Percentiles rank a stretch among this genome's conserved stretches.
Evolutionary conservation across 2,329 filamentous ascomycete genomes (phyloP).

Genomic region (Geosmithia putterillii): DNA sequence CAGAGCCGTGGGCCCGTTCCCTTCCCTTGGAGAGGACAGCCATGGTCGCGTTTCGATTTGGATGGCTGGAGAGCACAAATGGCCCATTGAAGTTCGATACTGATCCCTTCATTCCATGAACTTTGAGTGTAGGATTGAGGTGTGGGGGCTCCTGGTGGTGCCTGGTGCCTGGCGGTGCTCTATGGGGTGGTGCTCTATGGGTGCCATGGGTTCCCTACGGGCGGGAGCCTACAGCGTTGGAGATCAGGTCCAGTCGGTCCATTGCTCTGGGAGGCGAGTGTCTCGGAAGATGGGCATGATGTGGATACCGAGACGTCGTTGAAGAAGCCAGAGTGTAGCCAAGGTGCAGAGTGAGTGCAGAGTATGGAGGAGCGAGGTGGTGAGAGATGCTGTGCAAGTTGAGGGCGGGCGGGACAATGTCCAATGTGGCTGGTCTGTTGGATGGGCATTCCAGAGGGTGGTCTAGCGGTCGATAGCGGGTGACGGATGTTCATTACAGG

Average conservation of each 20-base stretch:
- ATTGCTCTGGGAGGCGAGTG: constrained; percentile 18
- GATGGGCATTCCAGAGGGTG: constrained; percentile 8
- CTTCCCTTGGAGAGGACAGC: not conserved
- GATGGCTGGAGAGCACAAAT: constrained; percentile 16
- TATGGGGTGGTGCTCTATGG: too few relatives aligned
- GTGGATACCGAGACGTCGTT: too few relatives aligned
- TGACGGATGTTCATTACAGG: constrained; percentile 6
- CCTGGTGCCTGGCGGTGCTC: too few relatives aligned
- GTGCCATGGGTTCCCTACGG: too few relatives aligned
- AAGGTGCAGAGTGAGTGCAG: not conserved
- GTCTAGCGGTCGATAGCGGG: constrained; percentile 1
- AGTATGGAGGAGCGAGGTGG: not conserved
- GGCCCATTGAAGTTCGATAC: constrained; percentile 10
- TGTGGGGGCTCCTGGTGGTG: too few relatives aligned
- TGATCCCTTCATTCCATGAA: constrained; percentile 25
- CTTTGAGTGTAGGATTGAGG: constrained; percentile 1
- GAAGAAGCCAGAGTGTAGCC: not conserved
- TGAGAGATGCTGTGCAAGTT: too few relatives aligned
- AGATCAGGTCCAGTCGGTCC: constrained; percentile 5
- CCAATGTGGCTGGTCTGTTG: too few relatives aligned
- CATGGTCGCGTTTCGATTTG: constrained; percentile 10
- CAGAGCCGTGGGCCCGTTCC: not conserved
- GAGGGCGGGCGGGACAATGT: too few relatives aligned
- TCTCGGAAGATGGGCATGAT: too few relatives aligned
- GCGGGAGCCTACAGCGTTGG: not conserved